These are phyloP conservation scores for Ambrosiella cleistominuta DNA, from an alignment of 2,329 filamentous ascomycete species.

Conservation along the genomic window DNA sequence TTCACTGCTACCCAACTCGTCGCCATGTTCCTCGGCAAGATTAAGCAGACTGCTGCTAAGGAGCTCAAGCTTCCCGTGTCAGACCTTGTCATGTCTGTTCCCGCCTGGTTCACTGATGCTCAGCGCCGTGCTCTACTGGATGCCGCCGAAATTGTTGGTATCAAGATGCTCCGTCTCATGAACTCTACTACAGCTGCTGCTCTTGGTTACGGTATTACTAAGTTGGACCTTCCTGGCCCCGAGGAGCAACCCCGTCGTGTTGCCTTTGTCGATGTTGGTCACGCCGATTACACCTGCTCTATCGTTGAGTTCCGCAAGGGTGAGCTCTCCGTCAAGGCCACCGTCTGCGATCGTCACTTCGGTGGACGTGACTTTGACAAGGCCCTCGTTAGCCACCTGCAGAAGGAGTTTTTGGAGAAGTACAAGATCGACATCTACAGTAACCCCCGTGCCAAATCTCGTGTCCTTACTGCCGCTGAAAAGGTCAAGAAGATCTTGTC, in stretches of 20 bases:
- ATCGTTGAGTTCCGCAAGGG: slow-evolving; percentile 96
- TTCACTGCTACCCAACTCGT: slow-evolving; percentile 90
- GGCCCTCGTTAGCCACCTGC: slow-evolving; percentile 85
- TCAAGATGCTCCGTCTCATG: slow-evolving; percentile 85
- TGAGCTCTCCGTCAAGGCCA: slow-evolving; percentile 83
- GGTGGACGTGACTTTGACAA: slow-evolving; percentile 96
- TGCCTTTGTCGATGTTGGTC: slow-evolving; percentile 82
- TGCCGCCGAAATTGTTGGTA: slow-evolving; percentile 78
- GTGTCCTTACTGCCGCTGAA: slow-evolving; percentile 76
- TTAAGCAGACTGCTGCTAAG: slow-evolving; percentile 69
- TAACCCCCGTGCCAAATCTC: slow-evolving; percentile 76
- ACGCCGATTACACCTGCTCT: slow-evolving; percentile 89
- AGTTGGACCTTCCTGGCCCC: slow-evolving; percentile 70
- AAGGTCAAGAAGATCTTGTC: slow-evolving; percentile 98
- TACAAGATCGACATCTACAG: slow-evolving; percentile 91
- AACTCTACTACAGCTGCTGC: slow-evolving; percentile 96
- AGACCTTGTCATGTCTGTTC: slow-evolving; percentile 85
- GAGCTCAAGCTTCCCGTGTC: slow-evolving; percentile 85
- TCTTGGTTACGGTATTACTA: slow-evolving; percentile 93
- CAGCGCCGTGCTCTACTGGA: slow-evolving; percentile 83
- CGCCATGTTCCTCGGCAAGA: slow-evolving; percentile 90
- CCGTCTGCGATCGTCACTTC: slow-evolving; percentile 86
- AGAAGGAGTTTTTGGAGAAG: slow-evolving; percentile 90
- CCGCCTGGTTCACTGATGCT: slow-evolving; percentile 90
- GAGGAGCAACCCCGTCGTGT: slow-evolving; percentile 90